Base-by-base conservation (phyloP, 768 basidiomycete genomes). In the Roridomyces roridus region DNA sequence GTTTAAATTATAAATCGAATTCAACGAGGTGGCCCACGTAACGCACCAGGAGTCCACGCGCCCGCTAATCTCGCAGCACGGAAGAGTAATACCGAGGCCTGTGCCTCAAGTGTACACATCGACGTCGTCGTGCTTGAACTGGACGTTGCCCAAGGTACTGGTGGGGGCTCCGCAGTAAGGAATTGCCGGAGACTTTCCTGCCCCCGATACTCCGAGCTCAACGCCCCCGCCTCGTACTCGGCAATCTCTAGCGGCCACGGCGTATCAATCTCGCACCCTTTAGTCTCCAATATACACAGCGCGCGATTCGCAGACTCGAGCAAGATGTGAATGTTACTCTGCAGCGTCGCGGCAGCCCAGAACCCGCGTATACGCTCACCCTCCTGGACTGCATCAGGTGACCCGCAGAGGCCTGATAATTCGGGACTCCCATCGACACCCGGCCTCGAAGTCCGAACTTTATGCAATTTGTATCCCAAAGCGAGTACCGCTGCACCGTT, bases 301-400 rank as follows among this genome's bases (percentile, higher is more conserved):
- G 49, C 40, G 9, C 36, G n/a, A 29, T 36, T 52, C 10, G 40
- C 34, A 20, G 43, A 40, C 10, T 45, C 39, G 23, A 52, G 17
- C 4, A 58, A 43, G 26, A 59, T 34, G 9, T 42, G 44, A 24
- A 65, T 29, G 7, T 54, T 23, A 25, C 43, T 53, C 10, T 63
- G 54, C 8, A 57, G 44, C 12, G 36, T 45, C 9, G 49, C 59
- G 12, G 61, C 49, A 0, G 56, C 49, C 65, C 65, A 66, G 41
- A 66, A 66, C 5, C 45, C 56, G 43, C 57, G 59, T 24, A 66
- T 64, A 7, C 59, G 55, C 45, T 66, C 62, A 6, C 59, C 59
- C 34, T 66, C 62, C 24, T 64, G 56, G 21, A 64, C 25, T 12
- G 42, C 51, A 25, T 64, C 57, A 8, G 55, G 45, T 14, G 45